A percentile compares a stretch with the other conserved stretches of the same genome.
These are phyloP conservation scores for Lipomyces sp. DNA, from an alignment of 805 yeast species.

Conservation along the genomic window DNA sequence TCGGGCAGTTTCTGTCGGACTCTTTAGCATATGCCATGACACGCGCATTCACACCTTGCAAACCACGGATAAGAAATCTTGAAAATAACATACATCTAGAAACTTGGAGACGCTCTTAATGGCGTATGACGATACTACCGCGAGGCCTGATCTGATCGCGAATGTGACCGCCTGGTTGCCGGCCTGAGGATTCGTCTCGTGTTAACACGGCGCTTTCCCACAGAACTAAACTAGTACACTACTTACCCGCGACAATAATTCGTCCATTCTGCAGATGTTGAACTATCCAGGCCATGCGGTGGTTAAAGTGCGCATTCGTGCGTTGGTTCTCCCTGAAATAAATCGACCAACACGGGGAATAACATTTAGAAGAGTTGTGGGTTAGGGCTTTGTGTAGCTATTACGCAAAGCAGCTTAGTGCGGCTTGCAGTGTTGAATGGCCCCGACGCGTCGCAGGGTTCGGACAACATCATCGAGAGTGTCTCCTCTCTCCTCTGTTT, in stretches of 20 bases:
- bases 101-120: slow-evolving; percentile 58
- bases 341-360: too few species aligned
- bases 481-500: too few species aligned
- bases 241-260: slow-evolving; percentile 9
- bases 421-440: neutral
- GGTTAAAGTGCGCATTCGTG: too few species aligned
- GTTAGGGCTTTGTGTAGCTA: neutral
- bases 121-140: slow-evolving; percentile 71
- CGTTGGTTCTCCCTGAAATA: too few species aligned
- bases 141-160: slow-evolving; percentile 72
- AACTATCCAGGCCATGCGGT: too few species aligned
- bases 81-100: slow-evolving; percentile 40
- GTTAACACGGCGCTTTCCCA: neutral
- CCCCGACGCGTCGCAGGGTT: neutral
- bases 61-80: too few species aligned
- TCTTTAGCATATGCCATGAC: too few species aligned
- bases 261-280: slow-evolving; percentile 2
- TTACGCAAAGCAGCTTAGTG: neutral
- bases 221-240: neutral
- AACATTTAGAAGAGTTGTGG: too few species aligned
- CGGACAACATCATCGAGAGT: too few species aligned
- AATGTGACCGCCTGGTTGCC: slow-evolving; percentile 76
- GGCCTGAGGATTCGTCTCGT: slow-evolving; percentile 43
- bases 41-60: too few species aligned
- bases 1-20: slow-evolving; percentile 41